phyloP scores from a whole-genome alignment of 306 rosid genomes.

The Corylus heterophylla region DNA sequence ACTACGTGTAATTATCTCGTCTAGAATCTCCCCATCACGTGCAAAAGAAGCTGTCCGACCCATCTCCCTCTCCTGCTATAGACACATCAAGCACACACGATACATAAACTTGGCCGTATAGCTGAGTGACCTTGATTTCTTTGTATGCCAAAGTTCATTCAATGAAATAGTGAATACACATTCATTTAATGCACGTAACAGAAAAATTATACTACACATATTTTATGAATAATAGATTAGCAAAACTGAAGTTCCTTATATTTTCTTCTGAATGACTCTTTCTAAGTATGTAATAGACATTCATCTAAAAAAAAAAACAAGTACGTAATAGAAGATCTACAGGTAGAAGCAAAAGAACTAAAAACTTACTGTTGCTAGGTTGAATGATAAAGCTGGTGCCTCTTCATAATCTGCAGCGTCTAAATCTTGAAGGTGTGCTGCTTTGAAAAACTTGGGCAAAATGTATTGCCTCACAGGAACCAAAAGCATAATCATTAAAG shows the following conservation, averaged over 20 bases:
- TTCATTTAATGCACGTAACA: neutral
- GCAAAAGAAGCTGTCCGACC: conserved; percentile 55
- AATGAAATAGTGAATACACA: neutral
- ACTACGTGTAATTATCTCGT: conserved; percentile 59
- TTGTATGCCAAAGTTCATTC: conserved; percentile 10
- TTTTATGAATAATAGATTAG: neutral
- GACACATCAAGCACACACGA: conserved; percentile 4
- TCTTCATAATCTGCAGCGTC: conserved; percentile 86
- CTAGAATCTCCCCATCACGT: conserved; percentile 60
- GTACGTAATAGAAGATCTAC: neutral
- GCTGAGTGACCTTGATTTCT: neutral
- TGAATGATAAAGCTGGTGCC: conserved; percentile 49
- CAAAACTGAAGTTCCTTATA: neutral
- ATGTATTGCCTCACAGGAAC: conserved; percentile 86
- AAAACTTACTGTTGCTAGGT: conserved; percentile 47
- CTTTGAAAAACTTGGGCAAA: conserved; percentile 76
- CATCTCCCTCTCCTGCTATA: conserved; percentile 50
- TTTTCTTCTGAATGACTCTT: neutral
- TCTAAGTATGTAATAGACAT: neutral
- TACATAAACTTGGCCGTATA: conserved; percentile 3
- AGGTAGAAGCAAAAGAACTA: neutral
- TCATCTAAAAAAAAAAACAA: too few relatives aligned
- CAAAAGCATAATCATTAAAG: conserved; percentile 82
- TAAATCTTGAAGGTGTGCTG: conserved; percentile 71
- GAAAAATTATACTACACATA: neutral